Conservation (phyloP, 345 rosid species). For the Balakata baccata region DNA sequence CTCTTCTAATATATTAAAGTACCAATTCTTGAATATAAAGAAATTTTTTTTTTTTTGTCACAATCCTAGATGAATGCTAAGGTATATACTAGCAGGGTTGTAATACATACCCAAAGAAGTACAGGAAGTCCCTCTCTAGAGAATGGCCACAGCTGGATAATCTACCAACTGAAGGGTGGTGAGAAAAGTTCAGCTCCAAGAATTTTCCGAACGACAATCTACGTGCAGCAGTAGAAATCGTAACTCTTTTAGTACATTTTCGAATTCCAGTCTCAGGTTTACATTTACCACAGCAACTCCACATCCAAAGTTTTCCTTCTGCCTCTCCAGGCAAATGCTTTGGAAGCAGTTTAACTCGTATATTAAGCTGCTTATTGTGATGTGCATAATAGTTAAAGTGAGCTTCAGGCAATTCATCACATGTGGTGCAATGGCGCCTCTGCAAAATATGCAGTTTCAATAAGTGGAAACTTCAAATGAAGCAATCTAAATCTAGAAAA, state of each 20-base stretch:
- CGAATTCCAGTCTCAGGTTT: slow-evolving; percentile 43
- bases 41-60: neutral
- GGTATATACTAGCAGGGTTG: neutral
- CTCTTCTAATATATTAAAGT: slow-evolving; percentile 1
- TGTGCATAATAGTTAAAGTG: slow-evolving; percentile 83
- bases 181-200: slow-evolving; percentile 83
- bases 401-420: slow-evolving; percentile 67
- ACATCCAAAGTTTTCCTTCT: slow-evolving; percentile 94
- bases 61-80: neutral
- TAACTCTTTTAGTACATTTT: slow-evolving; percentile 72
- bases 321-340: slow-evolving; percentile 61
- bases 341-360: slow-evolving; percentile 58
- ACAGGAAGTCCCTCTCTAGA: slow-evolving; percentile 62
- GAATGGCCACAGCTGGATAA: slow-evolving; percentile 84
- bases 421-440: slow-evolving; percentile 57
- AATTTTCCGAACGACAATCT: slow-evolving; percentile 90
- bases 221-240: slow-evolving; percentile 68
- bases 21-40: neutral
- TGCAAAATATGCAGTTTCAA: slow-evolving; percentile 41
- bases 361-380: slow-evolving; percentile 70
- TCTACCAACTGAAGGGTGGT: slow-evolving; percentile 40
- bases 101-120: slow-evolving; percentile 84
- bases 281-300: slow-evolving; percentile 89
- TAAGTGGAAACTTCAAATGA: slow-evolving; percentile 21
- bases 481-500: slow-evolving; percentile 7